phyloP scores from a whole-genome alignment of 2,329 filamentous ascomycete genomes.

The Nemania bipapillata region DNA sequence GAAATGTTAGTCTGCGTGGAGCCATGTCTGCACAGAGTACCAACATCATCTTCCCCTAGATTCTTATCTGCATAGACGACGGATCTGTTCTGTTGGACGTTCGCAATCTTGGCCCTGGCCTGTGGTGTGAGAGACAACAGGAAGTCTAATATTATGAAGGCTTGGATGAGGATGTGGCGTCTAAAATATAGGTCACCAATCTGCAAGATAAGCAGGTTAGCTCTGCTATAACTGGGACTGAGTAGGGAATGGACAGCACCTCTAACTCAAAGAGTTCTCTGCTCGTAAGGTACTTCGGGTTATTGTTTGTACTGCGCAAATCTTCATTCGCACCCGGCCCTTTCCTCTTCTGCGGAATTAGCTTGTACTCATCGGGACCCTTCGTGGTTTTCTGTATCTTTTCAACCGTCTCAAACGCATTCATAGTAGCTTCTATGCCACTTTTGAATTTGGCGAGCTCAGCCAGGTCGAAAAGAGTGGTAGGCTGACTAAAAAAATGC shows the following conservation, averaged over 20 bases:
- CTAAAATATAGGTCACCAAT: constrained; percentile 94
- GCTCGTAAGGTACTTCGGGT: constrained; percentile 98
- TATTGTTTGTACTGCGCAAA: constrained; percentile 79
- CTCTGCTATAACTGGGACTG: constrained; percentile 3
- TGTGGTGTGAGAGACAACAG: constrained; percentile 86
- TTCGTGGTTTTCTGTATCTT: constrained; percentile 64
- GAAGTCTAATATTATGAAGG: constrained; percentile 93
- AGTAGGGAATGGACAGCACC: constrained; percentile 59
- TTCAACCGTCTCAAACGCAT: constrained; percentile 64
- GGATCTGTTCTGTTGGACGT: constrained; percentile 79
- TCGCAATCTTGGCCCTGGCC: constrained; percentile 80
- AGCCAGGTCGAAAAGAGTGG: constrained; percentile 76
- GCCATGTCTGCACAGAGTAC: constrained; percentile 48
- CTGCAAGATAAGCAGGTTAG: constrained; percentile 55
- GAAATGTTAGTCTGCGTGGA: constrained; percentile 36
- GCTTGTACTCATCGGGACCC: constrained; percentile 70
- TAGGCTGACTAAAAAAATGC: constrained; percentile 89
- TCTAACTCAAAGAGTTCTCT: constrained; percentile 95
- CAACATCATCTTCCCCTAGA: constrained; percentile 83
- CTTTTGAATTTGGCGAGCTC: constrained; percentile 84
- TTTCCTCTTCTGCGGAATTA: constrained; percentile 75
- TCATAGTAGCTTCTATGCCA: constrained; percentile 74
- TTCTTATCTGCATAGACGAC: constrained; percentile 82
- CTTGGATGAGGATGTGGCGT: constrained; percentile 92
- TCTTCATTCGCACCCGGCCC: constrained; percentile 67